Base-by-base conservation (phyloP, 495 filamentous ascomycete species). In the Clavariopsis aquatica region DNA sequence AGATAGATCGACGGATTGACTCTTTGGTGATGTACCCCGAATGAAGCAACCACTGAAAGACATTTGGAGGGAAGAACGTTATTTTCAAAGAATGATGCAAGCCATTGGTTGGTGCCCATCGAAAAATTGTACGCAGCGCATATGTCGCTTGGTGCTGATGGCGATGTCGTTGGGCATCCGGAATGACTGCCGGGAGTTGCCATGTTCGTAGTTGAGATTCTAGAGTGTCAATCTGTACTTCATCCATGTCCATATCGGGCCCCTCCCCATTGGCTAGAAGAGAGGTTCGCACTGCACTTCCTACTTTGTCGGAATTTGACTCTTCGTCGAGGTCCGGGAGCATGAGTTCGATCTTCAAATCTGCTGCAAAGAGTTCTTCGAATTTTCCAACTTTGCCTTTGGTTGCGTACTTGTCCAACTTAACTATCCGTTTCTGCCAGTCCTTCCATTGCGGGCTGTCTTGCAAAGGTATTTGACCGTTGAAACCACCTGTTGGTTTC, bases 51-150 rank as follows among this genome's bases (percentile, higher is more conserved):
- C 74, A 76, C 24, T 70, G 59, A 45, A 76, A 70, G 28, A 74
- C 70, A 60, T 76, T 77, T 2, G 73, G 71, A 12, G 74, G 64
- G 43, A 67, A 73, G 24, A 77, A 76, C 9, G 49, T 31, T 34
- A 77, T 60, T 22, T 45, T 36, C 12, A 77, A 58, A 29, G 28
- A 43, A 10, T 34, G 36, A 34, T 52, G 26, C 13, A 19, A 26
- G 66, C n/a, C 67, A 38, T 12, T 61, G 65, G 57, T 71, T 72
- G 1, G 36, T 8, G 77, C 68, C 60, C 54, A 69, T 12, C 74
- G 57, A 66, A 88, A 87, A 5, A 87, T 82, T 53, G 80, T 80
- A 0, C 82, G 77, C 5, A 88, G 65, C 27, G 84, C 61, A 73
- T 84, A 85, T 12, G 79, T 66, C 9, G 78, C 78, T 41, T 78